Conservation (phyloP, 106 monocot species). For the Dendrobium officinale region DNA sequence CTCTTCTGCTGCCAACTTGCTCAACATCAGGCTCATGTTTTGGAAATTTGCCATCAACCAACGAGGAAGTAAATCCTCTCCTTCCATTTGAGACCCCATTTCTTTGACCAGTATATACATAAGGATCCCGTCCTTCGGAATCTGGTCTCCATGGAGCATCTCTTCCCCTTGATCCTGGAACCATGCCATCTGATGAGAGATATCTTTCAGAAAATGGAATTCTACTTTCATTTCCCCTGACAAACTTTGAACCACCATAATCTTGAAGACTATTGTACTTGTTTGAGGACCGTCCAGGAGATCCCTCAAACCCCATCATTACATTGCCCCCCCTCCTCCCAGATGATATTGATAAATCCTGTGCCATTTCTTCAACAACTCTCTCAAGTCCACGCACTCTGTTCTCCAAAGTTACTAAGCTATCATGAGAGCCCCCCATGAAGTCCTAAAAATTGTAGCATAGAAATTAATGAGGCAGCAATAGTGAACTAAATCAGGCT, state of each 20-base stretch:
- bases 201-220: slow-evolving; percentile 61
- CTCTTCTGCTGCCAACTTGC: slow-evolving; percentile 49
- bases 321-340: slow-evolving; percentile 49
- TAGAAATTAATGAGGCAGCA: background rate
- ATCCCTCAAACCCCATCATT: slow-evolving; percentile 66
- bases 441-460: slow-evolving; percentile 58
- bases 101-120: slow-evolving; percentile 43
- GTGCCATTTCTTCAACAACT: slow-evolving; percentile 90
- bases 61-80: slow-evolving; percentile 35
- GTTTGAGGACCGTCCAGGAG: slow-evolving; percentile 56
- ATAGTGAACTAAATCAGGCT: background rate
- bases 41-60: slow-evolving; percentile 35
- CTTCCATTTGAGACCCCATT: slow-evolving; percentile 30
- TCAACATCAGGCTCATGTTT: slow-evolving; percentile 47
- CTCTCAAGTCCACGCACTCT: slow-evolving; percentile 90
- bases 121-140: slow-evolving; percentile 51
- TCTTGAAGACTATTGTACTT: slow-evolving; percentile 71
- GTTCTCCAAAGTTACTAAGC: slow-evolving; percentile 87
- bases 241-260: slow-evolving; percentile 60
- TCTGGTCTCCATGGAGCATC: slow-evolving; percentile 72
- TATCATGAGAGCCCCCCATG: slow-evolving; percentile 95
- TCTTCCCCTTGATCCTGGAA: slow-evolving; percentile 43
- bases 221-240: slow-evolving; percentile 36
- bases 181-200: slow-evolving; percentile 42
- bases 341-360: slow-evolving; percentile 64